phyloP scores from a whole-genome alignment of 1,284 basidiomycete genomes.

The Apiotrichum domesticum region DNA sequence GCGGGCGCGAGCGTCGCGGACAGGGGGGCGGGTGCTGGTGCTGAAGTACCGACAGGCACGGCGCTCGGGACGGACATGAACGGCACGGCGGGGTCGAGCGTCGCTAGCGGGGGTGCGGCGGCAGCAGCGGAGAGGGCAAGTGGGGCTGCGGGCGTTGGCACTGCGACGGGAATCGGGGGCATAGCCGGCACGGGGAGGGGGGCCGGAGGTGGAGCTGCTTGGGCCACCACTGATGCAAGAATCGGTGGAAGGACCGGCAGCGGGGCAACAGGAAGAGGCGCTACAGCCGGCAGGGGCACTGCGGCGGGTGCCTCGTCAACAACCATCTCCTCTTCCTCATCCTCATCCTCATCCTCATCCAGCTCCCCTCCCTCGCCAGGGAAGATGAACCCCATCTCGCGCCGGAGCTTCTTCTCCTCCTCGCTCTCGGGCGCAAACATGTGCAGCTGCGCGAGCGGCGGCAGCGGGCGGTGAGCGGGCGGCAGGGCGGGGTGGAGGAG shows the following conservation, averaged over 20 bases:
- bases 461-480: slow-evolving; percentile 28
- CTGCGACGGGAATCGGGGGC: neutral
- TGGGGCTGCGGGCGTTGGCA: neutral
- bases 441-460: slow-evolving; percentile 33
- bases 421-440: slow-evolving; percentile 34
- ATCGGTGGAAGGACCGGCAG: too few species aligned
- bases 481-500: slow-evolving; percentile 38
- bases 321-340: slow-evolving; percentile 10
- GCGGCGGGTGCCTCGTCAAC: neutral
- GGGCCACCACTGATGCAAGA: too few species aligned
- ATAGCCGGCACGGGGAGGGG: neutral
- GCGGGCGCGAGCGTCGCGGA: neutral
- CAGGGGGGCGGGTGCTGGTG: neutral
- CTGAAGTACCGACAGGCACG: neutral
- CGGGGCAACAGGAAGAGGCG: too few species aligned
- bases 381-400: slow-evolving; percentile 25
- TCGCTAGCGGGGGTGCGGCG: neutral
- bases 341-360: slow-evolving; percentile 12
- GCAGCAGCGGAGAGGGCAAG: neutral
- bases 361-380: slow-evolving; percentile 1
- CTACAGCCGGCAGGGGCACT: neutral
- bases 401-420: slow-evolving; percentile 30
- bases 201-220: neutral
- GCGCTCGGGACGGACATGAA: slow-evolving; percentile 11
- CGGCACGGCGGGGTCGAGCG: slow-evolving; percentile 3